Percentiles rank a stretch among this genome's conserved stretches.
phyloP scores from a whole-genome alignment of 2,329 filamentous ascomycete genomes.

The Tolypocladium ovalisporum region DNA sequence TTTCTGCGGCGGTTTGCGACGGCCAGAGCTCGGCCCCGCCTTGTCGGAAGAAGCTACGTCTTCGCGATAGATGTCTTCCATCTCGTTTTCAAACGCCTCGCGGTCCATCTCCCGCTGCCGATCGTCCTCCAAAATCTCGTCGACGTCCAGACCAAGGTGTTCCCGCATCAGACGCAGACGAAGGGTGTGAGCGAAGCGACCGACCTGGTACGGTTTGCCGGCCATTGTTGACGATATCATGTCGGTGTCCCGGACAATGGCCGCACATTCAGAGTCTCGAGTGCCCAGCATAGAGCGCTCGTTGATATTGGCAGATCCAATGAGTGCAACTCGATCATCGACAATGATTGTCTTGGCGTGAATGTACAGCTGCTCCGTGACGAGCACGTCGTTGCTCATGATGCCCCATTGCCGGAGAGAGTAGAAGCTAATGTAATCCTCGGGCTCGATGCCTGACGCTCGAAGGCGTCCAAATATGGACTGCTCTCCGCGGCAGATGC shows the following conservation, averaged over 20 bases:
- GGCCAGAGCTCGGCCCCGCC: not conserved
- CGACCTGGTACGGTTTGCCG: slow-evolving; percentile 78
- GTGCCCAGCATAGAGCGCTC: slow-evolving; percentile 90
- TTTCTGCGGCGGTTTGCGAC: slow-evolving; percentile 30
- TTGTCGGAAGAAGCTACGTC: slow-evolving; percentile 8
- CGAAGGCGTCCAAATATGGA: slow-evolving; percentile 85
- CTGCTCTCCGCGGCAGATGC: slow-evolving; percentile 83
- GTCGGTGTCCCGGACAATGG: slow-evolving; percentile 83
- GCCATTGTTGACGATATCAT: slow-evolving; percentile 90
- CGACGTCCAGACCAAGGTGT: slow-evolving; percentile 90
- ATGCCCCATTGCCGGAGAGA: slow-evolving; percentile 86
- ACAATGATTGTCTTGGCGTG: slow-evolving; percentile 96
- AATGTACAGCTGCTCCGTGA: slow-evolving; percentile 95
- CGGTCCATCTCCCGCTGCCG: slow-evolving; percentile 55
- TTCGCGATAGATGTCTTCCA: slow-evolving; percentile 51
- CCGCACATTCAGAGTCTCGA: slow-evolving; percentile 84
- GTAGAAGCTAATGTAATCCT: slow-evolving; percentile 94
- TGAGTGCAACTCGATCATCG: slow-evolving; percentile 85
- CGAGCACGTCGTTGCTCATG: slow-evolving; percentile 73
- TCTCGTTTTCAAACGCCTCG: slow-evolving; percentile 44
- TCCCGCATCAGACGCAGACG: slow-evolving; percentile 93
- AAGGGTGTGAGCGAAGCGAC: slow-evolving; percentile 84
- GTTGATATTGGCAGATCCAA: slow-evolving; percentile 97
- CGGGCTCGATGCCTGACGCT: slow-evolving; percentile 73
- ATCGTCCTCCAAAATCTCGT: slow-evolving; percentile 76